These are phyloP conservation scores for Viola odorata DNA, from an alignment of 345 rosid genomes.

Conservation along the genomic window DNA sequence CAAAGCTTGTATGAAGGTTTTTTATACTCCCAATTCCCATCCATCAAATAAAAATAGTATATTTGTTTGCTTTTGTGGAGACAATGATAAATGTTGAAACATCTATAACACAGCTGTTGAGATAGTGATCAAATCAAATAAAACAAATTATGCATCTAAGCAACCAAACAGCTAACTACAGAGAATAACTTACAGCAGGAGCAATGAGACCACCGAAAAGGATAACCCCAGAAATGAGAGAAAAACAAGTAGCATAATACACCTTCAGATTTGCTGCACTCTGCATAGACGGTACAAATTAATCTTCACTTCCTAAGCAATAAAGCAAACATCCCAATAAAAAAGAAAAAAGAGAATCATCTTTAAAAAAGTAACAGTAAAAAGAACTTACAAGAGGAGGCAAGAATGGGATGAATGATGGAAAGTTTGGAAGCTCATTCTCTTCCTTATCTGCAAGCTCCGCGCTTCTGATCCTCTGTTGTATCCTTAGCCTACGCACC, in stretches of 20 bases:
- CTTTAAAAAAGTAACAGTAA: neutral
- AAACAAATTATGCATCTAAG: neutral
- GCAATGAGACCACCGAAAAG: constrained; percentile 90
- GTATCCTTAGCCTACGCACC: constrained; percentile 94
- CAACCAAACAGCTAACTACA: constrained; percentile 4
- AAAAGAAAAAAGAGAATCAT: neutral
- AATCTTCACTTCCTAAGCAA: neutral
- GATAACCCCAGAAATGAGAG: constrained; percentile 83
- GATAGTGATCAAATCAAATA: too few relatives aligned
- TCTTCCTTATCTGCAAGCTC: constrained; percentile 76
- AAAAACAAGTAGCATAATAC: constrained; percentile 82
- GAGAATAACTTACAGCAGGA: constrained; percentile 52
- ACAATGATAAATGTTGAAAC: too few relatives aligned
- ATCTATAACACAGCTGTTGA: too few relatives aligned
- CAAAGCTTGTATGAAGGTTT: too few relatives aligned
- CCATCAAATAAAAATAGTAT: too few relatives aligned
- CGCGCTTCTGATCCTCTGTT: constrained; percentile 67
- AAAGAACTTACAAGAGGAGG: constrained; percentile 72
- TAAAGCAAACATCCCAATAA: neutral
- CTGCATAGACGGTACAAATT: constrained; percentile 33
- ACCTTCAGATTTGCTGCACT: constrained; percentile 69
- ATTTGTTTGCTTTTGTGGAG: too few relatives aligned
- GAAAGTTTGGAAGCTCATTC: constrained; percentile 82
- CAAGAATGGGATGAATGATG: constrained; percentile 93
- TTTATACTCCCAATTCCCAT: too few relatives aligned